These are phyloP conservation scores for Funneliformis caledonium DNA, from an alignment of 371 early-diverging fungal species.

Conservation along the genomic window DNA sequence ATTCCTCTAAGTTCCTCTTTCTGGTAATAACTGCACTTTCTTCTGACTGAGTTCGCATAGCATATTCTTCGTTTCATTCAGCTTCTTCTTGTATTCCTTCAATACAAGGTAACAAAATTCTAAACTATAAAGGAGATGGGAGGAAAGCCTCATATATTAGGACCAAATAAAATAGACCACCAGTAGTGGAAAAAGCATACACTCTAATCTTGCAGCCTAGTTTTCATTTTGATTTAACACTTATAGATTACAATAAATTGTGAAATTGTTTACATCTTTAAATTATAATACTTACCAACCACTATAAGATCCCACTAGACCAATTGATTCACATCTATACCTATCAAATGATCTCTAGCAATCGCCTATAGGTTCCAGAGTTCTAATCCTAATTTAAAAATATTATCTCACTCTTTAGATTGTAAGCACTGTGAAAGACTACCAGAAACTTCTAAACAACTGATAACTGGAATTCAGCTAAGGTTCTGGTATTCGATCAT, in stretches of 20 bases:
- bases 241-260: conserved; percentile 22
- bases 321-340: conserved; percentile 26
- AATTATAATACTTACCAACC: conserved; percentile 41
- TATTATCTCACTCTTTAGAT: conserved; percentile 40
- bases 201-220: conserved; percentile 37
- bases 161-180: conserved; percentile 41
- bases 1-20: conserved; percentile 16
- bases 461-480: conserved; percentile 37
- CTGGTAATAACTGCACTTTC: conserved; percentile 28
- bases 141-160: conserved; percentile 37
- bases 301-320: conserved; percentile 39
- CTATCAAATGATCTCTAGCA: conserved; percentile 36
- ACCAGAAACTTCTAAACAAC: conserved; percentile 38
- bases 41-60: conserved; percentile 38
- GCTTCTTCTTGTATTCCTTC: conserved; percentile 37
- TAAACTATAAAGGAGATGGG: conserved; percentile 38
- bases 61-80: conserved; percentile 36
- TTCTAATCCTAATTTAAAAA: conserved; percentile 39
- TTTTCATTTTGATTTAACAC: conserved; percentile 37
- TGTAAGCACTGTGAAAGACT: conserved; percentile 38
- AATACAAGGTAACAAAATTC: conserved; percentile 37
- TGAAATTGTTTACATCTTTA: conserved; percentile 31
- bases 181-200: conserved; percentile 39
- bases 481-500: conserved; percentile 41
- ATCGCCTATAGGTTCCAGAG: conserved; percentile 35